Evolutionary conservation across 345 rosid species (phyloP), one percentile per base, ranked within the genome.

Genomic region (Heritiera fomes): DNA sequence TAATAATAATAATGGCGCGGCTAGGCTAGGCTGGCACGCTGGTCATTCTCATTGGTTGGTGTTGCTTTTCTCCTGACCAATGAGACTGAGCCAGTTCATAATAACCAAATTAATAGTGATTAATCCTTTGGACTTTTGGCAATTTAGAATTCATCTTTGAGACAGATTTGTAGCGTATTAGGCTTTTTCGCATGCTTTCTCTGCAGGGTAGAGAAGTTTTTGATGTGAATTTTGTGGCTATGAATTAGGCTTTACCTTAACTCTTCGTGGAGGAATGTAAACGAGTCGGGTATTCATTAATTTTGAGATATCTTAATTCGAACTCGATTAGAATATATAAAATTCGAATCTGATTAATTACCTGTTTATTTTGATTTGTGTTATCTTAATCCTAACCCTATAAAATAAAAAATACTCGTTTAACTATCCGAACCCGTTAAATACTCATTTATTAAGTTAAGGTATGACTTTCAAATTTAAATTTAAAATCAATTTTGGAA

Each of bases 11-110:
- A 18, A 18, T 1, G 9, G 8, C 20, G 5, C 59, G 17, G 59
- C 58, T 14, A 53, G 28, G 38, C 30, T 58, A 50, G 28, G 28
- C 28, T 23, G 13, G 55, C 18, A 3, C 55, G 11, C 63, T 66
- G 23, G 55, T 50, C 71, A 6, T 66, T 40, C n/a, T 59, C 71
- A 40, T 20, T 63, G 68, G 71, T n/a, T 68, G 73, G 30, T 68
- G 73, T 9, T 45, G 32, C 7, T 1, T 5, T 68, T n/a, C 34
- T 68, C 72, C 2, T 45, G 3, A 41, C n/a, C 13, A n/a, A 45
- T 68, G 14, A 67, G 11, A 41, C 6, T 68, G 14, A 67, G 11
- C 1, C 6, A 5, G 43, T 41, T 2, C 4, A 41, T 41, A 2
- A 41, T 41, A 41, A 41, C 6, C 43, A 41, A 41, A 34, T 34